Evolutionary conservation across 176 grass and related monocot genomes (phyloP).

Genomic region (Oropetium thomaeum): DNA sequence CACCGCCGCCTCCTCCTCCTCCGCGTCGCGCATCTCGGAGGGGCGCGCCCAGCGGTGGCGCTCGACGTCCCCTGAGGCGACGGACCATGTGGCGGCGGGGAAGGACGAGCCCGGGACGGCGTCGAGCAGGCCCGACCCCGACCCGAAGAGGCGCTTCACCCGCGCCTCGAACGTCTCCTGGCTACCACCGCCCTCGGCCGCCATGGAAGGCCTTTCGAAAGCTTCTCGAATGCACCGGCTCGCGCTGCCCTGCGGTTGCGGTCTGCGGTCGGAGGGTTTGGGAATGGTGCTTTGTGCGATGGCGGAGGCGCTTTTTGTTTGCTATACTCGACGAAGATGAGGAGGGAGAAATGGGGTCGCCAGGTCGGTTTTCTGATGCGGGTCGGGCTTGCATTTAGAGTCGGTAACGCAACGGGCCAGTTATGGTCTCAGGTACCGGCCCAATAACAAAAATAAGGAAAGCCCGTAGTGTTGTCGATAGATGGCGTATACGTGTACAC

Average conservation of each 20-base stretch:
- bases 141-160: constrained; percentile 92
- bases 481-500: constrained; percentile 20
- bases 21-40: constrained; percentile 59
- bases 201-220: constrained; percentile 26
- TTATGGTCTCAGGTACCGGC: background rate
- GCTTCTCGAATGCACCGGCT: constrained; percentile 9
- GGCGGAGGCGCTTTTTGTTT: background rate
- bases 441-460: background rate
- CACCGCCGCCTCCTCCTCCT: constrained; percentile 23
- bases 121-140: constrained; percentile 67
- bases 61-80: constrained; percentile 75
- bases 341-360: background rate
- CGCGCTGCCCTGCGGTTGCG: background rate
- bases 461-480: background rate
- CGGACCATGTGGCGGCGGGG: constrained; percentile 68
- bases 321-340: background rate
- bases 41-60: constrained; percentile 69
- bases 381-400: background rate
- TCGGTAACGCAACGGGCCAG: background rate
- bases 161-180: constrained; percentile 73
- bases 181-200: constrained; percentile 9
- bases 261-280: background rate
- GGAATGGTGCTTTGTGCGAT: background rate
- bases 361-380: background rate
- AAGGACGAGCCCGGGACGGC: constrained; percentile 65